phyloP scores from a whole-genome alignment of 345 rosid species.

The Acer campestre region DNA sequence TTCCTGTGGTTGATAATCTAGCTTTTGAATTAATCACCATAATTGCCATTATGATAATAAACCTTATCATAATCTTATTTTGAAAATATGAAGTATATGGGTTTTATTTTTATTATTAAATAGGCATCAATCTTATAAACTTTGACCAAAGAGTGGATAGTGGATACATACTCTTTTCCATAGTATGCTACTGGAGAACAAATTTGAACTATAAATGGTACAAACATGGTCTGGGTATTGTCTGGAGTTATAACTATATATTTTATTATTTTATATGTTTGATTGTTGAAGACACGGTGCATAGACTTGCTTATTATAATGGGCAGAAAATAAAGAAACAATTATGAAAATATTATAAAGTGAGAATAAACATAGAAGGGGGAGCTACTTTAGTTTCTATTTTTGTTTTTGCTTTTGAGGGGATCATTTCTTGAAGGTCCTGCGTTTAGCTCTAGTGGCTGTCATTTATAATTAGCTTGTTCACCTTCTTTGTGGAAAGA shows the following conservation, averaged over 20 bases:
- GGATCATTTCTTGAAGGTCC: background rate
- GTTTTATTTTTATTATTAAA: background rate
- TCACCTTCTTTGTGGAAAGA: background rate
- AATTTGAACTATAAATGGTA: no score
- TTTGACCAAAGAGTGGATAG: no score
- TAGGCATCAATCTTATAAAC: background rate
- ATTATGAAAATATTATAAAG: background rate
- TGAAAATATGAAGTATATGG: background rate
- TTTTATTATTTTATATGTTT: no score
- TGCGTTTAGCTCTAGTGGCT: background rate
- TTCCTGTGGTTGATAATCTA: background rate
- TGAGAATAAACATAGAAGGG: no score
- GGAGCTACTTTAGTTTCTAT: background rate
- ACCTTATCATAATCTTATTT: background rate
- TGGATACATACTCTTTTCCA: background rate
- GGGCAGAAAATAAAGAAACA: background rate
- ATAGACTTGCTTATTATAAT: background rate
- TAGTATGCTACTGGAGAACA: slow-evolving; percentile 1
- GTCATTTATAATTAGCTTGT: background rate
- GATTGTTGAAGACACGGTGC: background rate
- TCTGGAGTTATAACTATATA: background rate
- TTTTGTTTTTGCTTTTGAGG: background rate
- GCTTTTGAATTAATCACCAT: no score
- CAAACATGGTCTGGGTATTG: background rate
- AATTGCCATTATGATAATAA: background rate